These are phyloP conservation scores for Pseudogymnoascus sp. DNA, from an alignment of 2,329 filamentous ascomycete genomes.

Conservation along the genomic window DNA sequence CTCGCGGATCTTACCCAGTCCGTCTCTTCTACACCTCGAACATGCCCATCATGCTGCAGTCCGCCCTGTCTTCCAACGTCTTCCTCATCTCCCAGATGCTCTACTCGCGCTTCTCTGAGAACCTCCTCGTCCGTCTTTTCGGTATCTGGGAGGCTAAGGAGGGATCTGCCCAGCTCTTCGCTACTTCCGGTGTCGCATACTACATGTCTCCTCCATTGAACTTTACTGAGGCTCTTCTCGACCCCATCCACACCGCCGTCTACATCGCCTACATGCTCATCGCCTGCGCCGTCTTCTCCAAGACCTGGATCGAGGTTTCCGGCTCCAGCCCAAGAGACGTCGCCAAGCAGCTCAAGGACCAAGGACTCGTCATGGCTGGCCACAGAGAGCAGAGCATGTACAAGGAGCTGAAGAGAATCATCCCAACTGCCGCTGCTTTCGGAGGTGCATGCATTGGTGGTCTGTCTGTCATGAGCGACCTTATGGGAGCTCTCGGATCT, in stretches of 20 bases:
- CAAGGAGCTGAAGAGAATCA: constrained; percentile 99
- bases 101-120: constrained; percentile 97
- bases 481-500: constrained; percentile 89
- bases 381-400: constrained; percentile 99
- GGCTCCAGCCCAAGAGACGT: constrained; percentile 96
- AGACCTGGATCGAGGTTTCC: constrained; percentile 99
- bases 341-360: constrained; percentile 99
- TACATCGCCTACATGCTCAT: constrained; percentile 98
- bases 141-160: constrained; percentile 98
- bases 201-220: constrained; percentile 99
- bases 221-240: constrained; percentile 92
- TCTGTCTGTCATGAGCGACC: constrained; percentile 88
- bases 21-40: constrained; percentile 99
- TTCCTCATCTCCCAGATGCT: constrained; percentile 99
- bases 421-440: constrained; percentile 94
- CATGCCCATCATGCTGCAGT: constrained; percentile 99
- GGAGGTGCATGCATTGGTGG: constrained; percentile 98
- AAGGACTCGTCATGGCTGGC: constrained; percentile 98
- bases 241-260: constrained; percentile 91
- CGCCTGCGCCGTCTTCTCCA: constrained; percentile 96
- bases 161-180: constrained; percentile 89
- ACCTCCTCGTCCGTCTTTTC: constrained; percentile 93
- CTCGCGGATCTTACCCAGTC: constrained; percentile 94
- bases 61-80: constrained; percentile 95
- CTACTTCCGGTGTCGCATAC: constrained; percentile 89